Percentiles rank a stretch among this genome's conserved stretches.
These are phyloP conservation scores for Boletus eberwhitei DNA, from an alignment of 768 basidiomycete genomes.

Conservation along the genomic window DNA sequence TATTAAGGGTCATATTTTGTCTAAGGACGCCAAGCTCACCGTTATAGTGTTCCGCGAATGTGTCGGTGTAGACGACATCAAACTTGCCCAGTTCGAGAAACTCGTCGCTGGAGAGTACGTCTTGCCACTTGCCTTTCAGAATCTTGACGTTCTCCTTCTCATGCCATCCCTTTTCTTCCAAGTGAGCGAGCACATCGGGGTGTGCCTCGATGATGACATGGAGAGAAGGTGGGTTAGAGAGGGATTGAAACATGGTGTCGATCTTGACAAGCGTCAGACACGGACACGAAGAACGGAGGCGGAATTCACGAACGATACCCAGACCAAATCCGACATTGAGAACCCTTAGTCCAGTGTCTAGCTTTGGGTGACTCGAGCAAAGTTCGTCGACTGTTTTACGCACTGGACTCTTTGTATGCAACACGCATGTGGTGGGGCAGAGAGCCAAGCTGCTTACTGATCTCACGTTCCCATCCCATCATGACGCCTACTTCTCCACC, in stretches of 20 bases:
- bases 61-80: slow-evolving; percentile 89
- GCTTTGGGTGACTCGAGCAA: slow-evolving; percentile 49
- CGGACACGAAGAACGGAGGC: neutral
- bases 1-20: neutral
- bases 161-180: slow-evolving; percentile 76
- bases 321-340: slow-evolving; percentile 94
- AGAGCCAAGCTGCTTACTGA: slow-evolving; percentile 49
- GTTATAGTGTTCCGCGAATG: slow-evolving; percentile 84
- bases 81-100: slow-evolving; percentile 71
- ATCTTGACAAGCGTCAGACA: slow-evolving; percentile 49
- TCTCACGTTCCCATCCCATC: slow-evolving; percentile 96
- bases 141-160: slow-evolving; percentile 72
- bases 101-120: slow-evolving; percentile 60
- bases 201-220: slow-evolving; percentile 97
- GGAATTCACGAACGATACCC: slow-evolving; percentile 63
- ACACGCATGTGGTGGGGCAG: neutral
- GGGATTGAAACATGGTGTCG: slow-evolving; percentile 73
- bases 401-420: slow-evolving; percentile 48
- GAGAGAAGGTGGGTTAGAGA: slow-evolving; percentile 53
- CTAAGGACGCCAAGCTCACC: slow-evolving; percentile 34
- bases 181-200: slow-evolving; percentile 81
- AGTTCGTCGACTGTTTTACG: slow-evolving; percentile 67
- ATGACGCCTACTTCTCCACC: slow-evolving; percentile 90
- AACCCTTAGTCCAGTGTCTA: slow-evolving; percentile 51
- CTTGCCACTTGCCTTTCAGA: slow-evolving; percentile 93